phyloP scores from a whole-genome alignment of 352 stramenopile genomes.

The Plasmopara halstedii region DNA sequence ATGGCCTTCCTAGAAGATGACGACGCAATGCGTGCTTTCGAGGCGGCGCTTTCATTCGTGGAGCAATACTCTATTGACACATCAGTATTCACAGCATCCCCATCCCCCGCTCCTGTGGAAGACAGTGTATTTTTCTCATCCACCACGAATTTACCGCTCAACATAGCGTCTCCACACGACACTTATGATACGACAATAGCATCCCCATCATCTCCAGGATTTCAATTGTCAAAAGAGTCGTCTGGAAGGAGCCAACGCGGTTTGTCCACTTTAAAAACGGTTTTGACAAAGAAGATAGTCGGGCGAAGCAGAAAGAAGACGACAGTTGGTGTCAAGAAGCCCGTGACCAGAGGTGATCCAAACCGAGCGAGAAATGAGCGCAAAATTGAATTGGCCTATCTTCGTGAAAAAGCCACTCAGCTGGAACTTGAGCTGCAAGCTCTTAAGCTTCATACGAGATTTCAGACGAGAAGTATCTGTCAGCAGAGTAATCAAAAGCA shows the following conservation, averaged over 20 bases:
- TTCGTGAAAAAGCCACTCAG: slow-evolving; percentile 58
- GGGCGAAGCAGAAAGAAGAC: slow-evolving; percentile 25
- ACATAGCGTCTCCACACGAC: background rate
- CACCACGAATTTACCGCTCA: background rate
- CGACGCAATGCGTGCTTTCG: slow-evolving; percentile 22
- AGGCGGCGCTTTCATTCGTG: slow-evolving; percentile 31
- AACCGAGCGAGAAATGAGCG: slow-evolving; percentile 28
- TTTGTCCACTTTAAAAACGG: slow-evolving; percentile 3
- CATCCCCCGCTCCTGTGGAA: slow-evolving; percentile 2
- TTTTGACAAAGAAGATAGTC: slow-evolving; percentile 1
- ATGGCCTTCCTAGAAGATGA: slow-evolving; percentile 33
- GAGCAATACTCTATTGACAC: slow-evolving; percentile 33
- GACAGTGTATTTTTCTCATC: slow-evolving; percentile 24
- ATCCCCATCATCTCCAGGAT: slow-evolving; percentile 9
- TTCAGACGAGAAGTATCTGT: slow-evolving; percentile 26
- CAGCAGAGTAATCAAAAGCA: slow-evolving; percentile 4
- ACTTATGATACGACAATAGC: slow-evolving; percentile 2
- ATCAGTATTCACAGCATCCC: slow-evolving; percentile 15
- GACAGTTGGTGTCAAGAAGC: slow-evolving; percentile 27
- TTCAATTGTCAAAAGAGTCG: slow-evolving; percentile 8
- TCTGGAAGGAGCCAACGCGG: slow-evolving; percentile 11
- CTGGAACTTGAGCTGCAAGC: slow-evolving; percentile 54
- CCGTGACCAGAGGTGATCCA: slow-evolving; percentile 27
- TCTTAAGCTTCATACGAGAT: slow-evolving; percentile 23
- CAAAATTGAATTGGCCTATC: slow-evolving; percentile 64